A percentile compares a stretch with the other conserved stretches of the same genome.
These are phyloP conservation scores for Gracilaria gracilis DNA, from an alignment of 23 red algal genomes.

Conservation along the genomic window DNA sequence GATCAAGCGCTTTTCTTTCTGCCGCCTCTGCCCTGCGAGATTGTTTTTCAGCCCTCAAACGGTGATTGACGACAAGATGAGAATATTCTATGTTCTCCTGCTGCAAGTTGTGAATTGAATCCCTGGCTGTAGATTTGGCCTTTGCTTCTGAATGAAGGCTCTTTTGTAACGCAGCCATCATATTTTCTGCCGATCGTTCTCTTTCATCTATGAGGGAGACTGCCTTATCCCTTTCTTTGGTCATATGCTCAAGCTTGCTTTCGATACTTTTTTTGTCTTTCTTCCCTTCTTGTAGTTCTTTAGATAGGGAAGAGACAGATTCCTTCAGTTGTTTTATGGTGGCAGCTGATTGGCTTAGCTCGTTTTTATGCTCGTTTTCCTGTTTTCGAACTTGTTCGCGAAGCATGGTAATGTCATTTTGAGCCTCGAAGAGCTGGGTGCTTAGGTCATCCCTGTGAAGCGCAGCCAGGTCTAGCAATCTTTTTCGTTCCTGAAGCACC, in stretches of 20 bases:
- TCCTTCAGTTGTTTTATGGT: neutral
- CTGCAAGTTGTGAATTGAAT: constrained; percentile 22
- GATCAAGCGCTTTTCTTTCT: constrained; percentile 10
- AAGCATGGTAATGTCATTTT: constrained; percentile 22
- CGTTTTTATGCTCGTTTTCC: neutral
- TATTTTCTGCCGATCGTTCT: constrained; percentile 1
- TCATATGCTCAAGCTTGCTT: constrained; percentile 3
- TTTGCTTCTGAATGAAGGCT: constrained; percentile 26
- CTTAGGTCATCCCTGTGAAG: constrained; percentile 38
- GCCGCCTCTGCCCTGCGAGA: constrained; percentile 2
- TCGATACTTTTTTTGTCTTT: neutral
- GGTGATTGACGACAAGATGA: constrained; percentile 1
- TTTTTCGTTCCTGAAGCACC: constrained; percentile 22
- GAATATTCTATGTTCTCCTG: constrained; percentile 21
- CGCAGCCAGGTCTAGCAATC: constrained; percentile 23
- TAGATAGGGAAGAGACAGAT: neutral
- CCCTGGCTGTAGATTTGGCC: constrained; percentile 20
- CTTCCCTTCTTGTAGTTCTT: constrained; percentile 5
- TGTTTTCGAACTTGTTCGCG: constrained; percentile 7
- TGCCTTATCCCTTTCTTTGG: constrained; percentile 34
- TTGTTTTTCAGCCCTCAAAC: constrained; percentile 30
- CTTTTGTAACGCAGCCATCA: constrained; percentile 26
- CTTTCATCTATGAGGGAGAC: neutral
- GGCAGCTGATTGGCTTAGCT: neutral
- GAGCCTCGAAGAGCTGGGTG: constrained; percentile 24